These are phyloP conservation scores for Paramecium tetraurelia DNA, from an alignment of 73 alveolate genomes.

Conservation along the genomic window DNA sequence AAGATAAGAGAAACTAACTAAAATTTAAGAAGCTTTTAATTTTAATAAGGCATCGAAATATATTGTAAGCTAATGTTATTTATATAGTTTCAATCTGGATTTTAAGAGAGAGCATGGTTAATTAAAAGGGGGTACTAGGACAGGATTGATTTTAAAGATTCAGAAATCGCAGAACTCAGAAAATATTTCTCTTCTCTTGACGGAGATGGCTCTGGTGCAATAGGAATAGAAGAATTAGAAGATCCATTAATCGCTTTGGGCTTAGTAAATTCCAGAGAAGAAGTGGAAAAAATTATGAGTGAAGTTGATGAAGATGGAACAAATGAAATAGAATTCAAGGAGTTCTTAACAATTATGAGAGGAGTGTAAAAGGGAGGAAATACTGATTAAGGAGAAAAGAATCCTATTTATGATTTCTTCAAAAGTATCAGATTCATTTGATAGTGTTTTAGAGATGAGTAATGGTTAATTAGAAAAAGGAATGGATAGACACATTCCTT, in stretches of 20 bases:
- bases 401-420: conserved; percentile 65
- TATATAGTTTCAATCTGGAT: conserved; percentile 56
- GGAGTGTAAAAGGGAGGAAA: conserved; percentile 70
- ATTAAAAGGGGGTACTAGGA: conserved; percentile 69
- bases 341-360: conserved; percentile 85
- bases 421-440: conserved; percentile 43
- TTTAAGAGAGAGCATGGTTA: conserved; percentile 74
- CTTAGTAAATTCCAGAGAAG: conserved; percentile 81
- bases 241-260: conserved; percentile 95
- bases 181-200: conserved; percentile 78
- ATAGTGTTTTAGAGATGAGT: conserved; percentile 44
- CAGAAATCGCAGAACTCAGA: conserved; percentile 66
- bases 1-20: conserved; percentile 35
- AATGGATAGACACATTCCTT: conserved; percentile 61
- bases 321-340: conserved; percentile 83
- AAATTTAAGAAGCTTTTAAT: conserved; percentile 20
- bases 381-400: conserved; percentile 52
- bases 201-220: conserved; percentile 83
- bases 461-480: conserved; percentile 55
- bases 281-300: conserved; percentile 78
- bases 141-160: conserved; percentile 69
- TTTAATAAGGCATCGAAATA: conserved; percentile 32
- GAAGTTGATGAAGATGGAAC: conserved; percentile 90
- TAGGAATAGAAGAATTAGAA: conserved; percentile 90
- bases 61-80: not conserved